Conservation (phyloP, 2,329 filamentous ascomycete genomes). For the Huntiella moniliformis region DNA sequence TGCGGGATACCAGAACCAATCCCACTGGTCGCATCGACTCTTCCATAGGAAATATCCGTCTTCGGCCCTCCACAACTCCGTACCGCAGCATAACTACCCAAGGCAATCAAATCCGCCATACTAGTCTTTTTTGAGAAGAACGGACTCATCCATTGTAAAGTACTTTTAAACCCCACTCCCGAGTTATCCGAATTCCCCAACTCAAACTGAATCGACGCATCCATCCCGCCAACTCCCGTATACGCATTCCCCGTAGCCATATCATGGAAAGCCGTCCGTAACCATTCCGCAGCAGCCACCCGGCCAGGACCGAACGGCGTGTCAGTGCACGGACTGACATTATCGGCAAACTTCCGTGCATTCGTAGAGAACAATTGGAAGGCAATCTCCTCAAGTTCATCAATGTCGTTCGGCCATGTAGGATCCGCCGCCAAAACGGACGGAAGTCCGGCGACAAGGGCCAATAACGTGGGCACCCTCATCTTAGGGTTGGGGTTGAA, state of each 20-base stretch:
- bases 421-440: conserved; percentile 24
- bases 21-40: conserved; percentile 31
- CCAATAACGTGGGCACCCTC: neutral
- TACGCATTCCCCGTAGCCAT: conserved; percentile 35
- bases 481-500: neutral
- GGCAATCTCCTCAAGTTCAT: conserved; percentile 47
- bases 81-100: conserved; percentile 38
- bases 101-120: conserved; percentile 38
- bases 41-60: conserved; percentile 33
- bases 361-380: conserved; percentile 37
- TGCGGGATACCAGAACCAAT: conserved; percentile 35
- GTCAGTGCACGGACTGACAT: conserved; percentile 37
- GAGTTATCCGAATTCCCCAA: conserved; percentile 35
- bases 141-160: conserved; percentile 33
- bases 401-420: conserved; percentile 40
- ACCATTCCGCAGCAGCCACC: conserved; percentile 41
- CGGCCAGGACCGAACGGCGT: conserved; percentile 34
- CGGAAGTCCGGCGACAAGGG: conserved; percentile 18
- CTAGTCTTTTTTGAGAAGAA: conserved; percentile 32
- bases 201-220: conserved; percentile 42
- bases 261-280: conserved; percentile 43
- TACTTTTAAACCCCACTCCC: conserved; percentile 34
- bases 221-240: conserved; percentile 32
- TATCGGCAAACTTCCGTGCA: conserved; percentile 34
- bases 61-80: conserved; percentile 38